Evolutionary conservation across 345 rosid genomes (phyloP), one percentile per base, ranked within the genome.

Genomic region (Eucalyptus brandiana): DNA sequence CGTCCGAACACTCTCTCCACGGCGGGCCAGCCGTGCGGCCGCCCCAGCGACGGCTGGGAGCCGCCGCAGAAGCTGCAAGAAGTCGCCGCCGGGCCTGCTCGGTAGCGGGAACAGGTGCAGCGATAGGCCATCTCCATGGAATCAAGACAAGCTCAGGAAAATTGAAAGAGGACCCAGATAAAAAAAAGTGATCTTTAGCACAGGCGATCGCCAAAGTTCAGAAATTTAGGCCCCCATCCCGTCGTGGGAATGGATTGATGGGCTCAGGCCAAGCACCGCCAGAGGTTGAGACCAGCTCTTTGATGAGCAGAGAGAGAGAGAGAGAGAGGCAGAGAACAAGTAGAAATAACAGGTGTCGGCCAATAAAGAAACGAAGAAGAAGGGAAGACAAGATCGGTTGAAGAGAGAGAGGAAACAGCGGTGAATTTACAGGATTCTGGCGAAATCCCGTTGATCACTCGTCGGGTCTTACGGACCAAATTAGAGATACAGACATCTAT

Each of bases 71-170:
- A 53, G 86, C 80, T 87, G 89, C 93, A 92, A 48, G 58, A 53
- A 53, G 58, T 53, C 58, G 90, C 88, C 13, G 56, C 86, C 45
- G 88, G 86, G 56, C 88, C 80, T 6, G 92, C 21, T 80, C 86
- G 87, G 65, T 80, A 85, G 34, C 34, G 91, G 89, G 72, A 48
- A 87, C 91, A 90, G 72, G 87, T 72, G 85, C 91, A 92, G 88
- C 54, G 88, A 69, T 72, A 86, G 89, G 89, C 87, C 91, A 92
- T 86, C 80, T 93, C 93, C 94, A 93, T 90, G 87, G 72, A 89
- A 88, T 45, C 18, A 37, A 19, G 24, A 40, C 86, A 15, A 32
- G 56, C 80, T 28, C 21, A 69, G 51, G 86, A 65, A 42, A 34
- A 72, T 62, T 53, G 58, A 8, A 72, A 34, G 16, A 12, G 13